Conservation (phyloP, 345 rosid genomes). For the Clausena lansium region DNA sequence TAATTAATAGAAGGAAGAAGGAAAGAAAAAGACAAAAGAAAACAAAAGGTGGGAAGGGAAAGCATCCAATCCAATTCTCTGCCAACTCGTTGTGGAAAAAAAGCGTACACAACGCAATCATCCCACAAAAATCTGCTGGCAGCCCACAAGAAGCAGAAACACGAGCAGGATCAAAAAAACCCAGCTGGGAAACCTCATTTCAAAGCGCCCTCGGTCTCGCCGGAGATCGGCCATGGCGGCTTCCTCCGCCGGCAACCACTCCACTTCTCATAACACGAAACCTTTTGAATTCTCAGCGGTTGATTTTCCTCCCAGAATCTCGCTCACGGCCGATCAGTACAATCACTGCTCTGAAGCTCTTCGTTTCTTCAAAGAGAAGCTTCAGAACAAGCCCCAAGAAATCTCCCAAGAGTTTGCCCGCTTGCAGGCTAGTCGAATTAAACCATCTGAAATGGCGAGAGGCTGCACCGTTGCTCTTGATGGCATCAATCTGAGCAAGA, state of each 20-base stretch:
- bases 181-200: slow-evolving; percentile 55
- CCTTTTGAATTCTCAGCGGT: slow-evolving; percentile 46
- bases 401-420: slow-evolving; percentile 55
- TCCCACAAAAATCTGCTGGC: neutral
- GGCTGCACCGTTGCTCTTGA: slow-evolving; percentile 58
- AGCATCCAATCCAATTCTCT: neutral
- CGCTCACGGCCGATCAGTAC: slow-evolving; percentile 62
- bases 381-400: slow-evolving; percentile 31
- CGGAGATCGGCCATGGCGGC: slow-evolving; percentile 54
- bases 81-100: neutral
- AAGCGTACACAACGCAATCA: neutral
- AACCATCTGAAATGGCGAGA: slow-evolving; percentile 44
- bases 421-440: slow-evolving; percentile 60
- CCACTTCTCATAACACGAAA: slow-evolving; percentile 5
- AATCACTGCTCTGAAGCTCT: slow-evolving; percentile 65
- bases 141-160: neutral
- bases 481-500: slow-evolving; percentile 57
- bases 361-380: slow-evolving; percentile 39
- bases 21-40: neutral
- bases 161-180: neutral
- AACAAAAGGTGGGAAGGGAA: neutral
- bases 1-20: neutral
- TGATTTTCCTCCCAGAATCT: slow-evolving; percentile 49
- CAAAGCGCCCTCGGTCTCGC: slow-evolving; percentile 29
- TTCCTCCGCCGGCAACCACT: slow-evolving; percentile 23